Percentiles rank a stretch among this genome's conserved stretches.
Evolutionary conservation across 108 stramenopile species (phyloP).

Genomic region (Skeletonema tropicum): DNA sequence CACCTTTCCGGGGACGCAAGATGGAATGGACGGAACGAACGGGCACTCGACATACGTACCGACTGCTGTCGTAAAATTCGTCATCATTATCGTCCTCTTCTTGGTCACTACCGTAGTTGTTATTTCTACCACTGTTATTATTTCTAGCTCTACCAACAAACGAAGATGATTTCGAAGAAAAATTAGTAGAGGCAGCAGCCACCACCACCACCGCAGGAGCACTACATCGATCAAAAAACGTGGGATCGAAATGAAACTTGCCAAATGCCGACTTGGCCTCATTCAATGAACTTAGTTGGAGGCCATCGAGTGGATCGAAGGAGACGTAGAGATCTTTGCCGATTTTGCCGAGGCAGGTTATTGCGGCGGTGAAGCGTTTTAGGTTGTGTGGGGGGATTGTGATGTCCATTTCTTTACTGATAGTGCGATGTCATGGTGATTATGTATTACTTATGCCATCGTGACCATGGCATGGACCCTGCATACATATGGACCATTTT

Average conservation of each 20-base stretch:
- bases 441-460: too few relatives aligned
- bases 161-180: neutral
- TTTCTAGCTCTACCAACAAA: neutral
- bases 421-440: too few relatives aligned
- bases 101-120: conserved; percentile 17
- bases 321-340: conserved; percentile 83
- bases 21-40: conserved; percentile 67
- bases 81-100: conserved; percentile 18
- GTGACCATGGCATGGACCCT: too few relatives aligned
- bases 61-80: conserved; percentile 9
- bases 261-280: conserved; percentile 85
- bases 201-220: neutral
- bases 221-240: conserved; percentile 2
- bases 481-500: too few relatives aligned
- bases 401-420: conserved; percentile 90
- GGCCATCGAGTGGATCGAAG: conserved; percentile 82
- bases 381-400: conserved; percentile 73
- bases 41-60: conserved; percentile 74
- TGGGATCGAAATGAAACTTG: conserved; percentile 63
- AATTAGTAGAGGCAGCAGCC: neutral
- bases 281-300: conserved; percentile 70
- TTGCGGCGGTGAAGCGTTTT: conserved; percentile 70
- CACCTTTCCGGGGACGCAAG: conserved; percentile 72
- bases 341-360: conserved; percentile 68
- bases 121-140: too few relatives aligned